These are phyloP conservation scores for Passiflora organensis DNA, from an alignment of 345 rosid species.

Conservation along the genomic window DNA sequence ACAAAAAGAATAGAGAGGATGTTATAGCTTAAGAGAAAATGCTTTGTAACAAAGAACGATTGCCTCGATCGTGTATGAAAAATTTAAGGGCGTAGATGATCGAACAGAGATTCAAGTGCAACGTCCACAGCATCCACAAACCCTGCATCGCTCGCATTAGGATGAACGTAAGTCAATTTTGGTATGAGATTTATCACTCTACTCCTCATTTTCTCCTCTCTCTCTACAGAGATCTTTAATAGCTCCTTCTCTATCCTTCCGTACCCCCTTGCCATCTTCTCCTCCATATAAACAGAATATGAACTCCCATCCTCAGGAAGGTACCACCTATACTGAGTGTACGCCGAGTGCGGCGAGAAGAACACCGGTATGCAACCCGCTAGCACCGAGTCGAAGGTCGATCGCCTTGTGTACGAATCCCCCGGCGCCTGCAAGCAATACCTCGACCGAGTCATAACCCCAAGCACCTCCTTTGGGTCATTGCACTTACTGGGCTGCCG, in stretches of 20 bases:
- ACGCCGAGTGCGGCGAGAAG: conserved; percentile 56
- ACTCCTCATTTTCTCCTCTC: conserved; percentile 28
- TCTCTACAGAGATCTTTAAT: conserved; percentile 21
- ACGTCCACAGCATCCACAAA: conserved; percentile 51
- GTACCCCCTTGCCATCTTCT: neutral
- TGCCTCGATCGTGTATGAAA: too few relatives aligned
- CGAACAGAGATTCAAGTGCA: too few relatives aligned
- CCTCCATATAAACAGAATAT: conserved; percentile 43
- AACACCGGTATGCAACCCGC: conserved; percentile 62
- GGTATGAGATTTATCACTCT: conserved; percentile 41
- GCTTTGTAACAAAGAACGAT: too few relatives aligned
- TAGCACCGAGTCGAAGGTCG: conserved; percentile 44
- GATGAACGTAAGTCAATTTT: conserved; percentile 43
- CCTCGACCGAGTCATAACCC: conserved; percentile 33
- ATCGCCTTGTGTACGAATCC: too few relatives aligned
- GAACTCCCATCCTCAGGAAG: conserved; percentile 24
- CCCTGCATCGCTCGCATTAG: conserved; percentile 32
- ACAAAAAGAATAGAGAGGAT: too few relatives aligned
- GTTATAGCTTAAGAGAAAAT: too few relatives aligned
- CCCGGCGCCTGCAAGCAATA: conserved; percentile 61
- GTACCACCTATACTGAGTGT: conserved; percentile 53
- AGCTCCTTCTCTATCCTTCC: conserved; percentile 33
- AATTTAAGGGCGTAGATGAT: too few relatives aligned
- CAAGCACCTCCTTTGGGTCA: conserved; percentile 27
- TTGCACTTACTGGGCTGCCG: conserved; percentile 26